Conservation (phyloP, 495 filamentous ascomycete species). For the Bacidia rubella region DNA sequence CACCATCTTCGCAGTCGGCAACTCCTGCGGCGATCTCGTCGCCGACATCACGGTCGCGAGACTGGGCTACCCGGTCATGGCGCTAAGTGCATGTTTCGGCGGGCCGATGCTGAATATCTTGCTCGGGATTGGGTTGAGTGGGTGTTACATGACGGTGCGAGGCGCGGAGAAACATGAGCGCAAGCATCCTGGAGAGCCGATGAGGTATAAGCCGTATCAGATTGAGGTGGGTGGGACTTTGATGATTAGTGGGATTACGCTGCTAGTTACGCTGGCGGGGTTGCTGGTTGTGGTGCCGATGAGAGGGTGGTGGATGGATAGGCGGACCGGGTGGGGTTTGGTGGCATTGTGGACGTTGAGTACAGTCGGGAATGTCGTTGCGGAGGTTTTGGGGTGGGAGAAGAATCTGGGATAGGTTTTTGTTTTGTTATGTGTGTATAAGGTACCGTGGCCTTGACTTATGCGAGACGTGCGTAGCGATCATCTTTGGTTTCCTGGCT, state of each 20-base stretch:
- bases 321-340: constrained; percentile 66
- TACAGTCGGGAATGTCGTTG: constrained; percentile 66
- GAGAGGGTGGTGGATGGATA: constrained; percentile 84
- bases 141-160: constrained; percentile 58
- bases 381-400: constrained; percentile 56
- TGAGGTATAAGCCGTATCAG: constrained; percentile 49
- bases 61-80: constrained; percentile 94
- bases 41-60: constrained; percentile 89
- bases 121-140: constrained; percentile 79
- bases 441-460: too few relatives aligned
- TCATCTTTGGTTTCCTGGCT: too few relatives aligned
- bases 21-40: constrained; percentile 86
- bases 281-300: constrained; percentile 69
- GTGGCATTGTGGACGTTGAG: constrained; percentile 77
- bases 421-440: too few relatives aligned
- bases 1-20: constrained; percentile 94
- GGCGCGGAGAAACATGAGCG: constrained; percentile 38
- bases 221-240: constrained; percentile 76
- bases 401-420: constrained; percentile 20
- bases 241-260: constrained; percentile 63
- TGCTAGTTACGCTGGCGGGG: constrained; percentile 67
- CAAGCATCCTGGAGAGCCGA: constrained; percentile 42
- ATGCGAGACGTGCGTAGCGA: too few relatives aligned
- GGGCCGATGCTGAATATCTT: constrained; percentile 97
- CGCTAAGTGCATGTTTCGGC: constrained; percentile 83